Evolutionary conservation across 1,284 basidiomycete genomes (phyloP), one percentile per base, ranked within the genome.

Genomic region (Cutaneotrichosporon sp.): DNA sequence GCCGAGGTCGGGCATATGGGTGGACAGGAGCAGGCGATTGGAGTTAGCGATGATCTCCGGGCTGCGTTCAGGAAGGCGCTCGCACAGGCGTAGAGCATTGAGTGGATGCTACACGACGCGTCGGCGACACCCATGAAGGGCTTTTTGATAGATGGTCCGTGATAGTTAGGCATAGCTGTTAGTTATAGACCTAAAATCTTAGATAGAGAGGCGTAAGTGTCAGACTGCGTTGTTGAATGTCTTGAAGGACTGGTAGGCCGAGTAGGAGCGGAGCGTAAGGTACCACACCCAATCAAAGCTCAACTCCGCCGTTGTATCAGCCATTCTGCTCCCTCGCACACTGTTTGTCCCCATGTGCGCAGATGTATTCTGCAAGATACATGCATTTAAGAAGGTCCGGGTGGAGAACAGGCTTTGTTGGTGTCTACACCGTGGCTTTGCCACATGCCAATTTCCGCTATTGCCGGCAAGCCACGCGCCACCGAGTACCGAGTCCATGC

Each of bases 1-100:
- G 64, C 52, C 6, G 63, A 69, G 45, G 55, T 61, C 10, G 49
- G 50, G 25, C 67, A 69, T 48, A 49, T 67, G 26, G 54, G 33
- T 11, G 46, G 29, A 8, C 10, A 19, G n/a, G 46, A 34, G 5
- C n/a, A 24, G 26, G 24, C 33, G 16, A n/a, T 56, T 9, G 41
- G 41, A 3, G 50, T 56, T 2, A 46, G 46, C 14, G 54, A 56
- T 43, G 54, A 56, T 17, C 9, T 56, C 35, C 27, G 54, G 10
- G 20, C 33, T 20, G 9, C 26, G 16, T 48, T 39, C 24, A 41
- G 37, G 16, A 38, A 42, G 47, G 43, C 48, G 4, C 19, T 43
- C 22, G 48, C 46, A 9, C 20, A 49, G 17, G 48, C 31, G 20
- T 19, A 34, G n/a, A n/a, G 5, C 7, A 5, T 14, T 16, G 12